Conservation (phyloP, 169 alveolate genomes). For the Amoebophrya sp. region DNA sequence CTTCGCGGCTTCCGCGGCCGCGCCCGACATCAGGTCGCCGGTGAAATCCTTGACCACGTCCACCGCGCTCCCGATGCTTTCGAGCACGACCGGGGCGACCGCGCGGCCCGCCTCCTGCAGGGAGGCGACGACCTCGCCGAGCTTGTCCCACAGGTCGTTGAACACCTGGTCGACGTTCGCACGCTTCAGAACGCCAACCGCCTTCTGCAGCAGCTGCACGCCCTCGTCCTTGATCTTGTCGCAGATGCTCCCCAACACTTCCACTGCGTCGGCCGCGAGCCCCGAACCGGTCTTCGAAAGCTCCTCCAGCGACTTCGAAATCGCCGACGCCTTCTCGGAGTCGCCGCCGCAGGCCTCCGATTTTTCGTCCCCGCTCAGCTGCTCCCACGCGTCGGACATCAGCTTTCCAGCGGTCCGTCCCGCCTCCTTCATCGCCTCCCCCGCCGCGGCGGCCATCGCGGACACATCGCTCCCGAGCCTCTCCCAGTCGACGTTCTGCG, state of each 20-base stretch:
- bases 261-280: not conserved
- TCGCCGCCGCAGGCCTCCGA: not conserved
- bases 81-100: not conserved
- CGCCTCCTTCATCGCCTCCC: not conserved
- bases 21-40: not conserved
- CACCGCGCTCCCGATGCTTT: not conserved
- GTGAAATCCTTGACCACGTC: not conserved
- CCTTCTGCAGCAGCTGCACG: not conserved
- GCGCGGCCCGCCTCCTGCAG: not conserved
- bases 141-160: not conserved
- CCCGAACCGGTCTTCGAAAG: not conserved
- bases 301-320: not conserved
- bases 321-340: not conserved
- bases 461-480: not conserved
- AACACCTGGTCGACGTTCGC: not conserved
- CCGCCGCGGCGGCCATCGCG: not conserved
- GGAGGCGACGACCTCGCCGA: not conserved
- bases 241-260: not conserved
- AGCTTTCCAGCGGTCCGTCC: not conserved
- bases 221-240: not conserved
- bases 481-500: not conserved
- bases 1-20: not conserved
- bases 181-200: not conserved
- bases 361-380: not conserved
- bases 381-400: conserved; percentile 3